phyloP scores from a whole-genome alignment of 192 early-diverging fungal genomes.

The Backusella sp. region DNA sequence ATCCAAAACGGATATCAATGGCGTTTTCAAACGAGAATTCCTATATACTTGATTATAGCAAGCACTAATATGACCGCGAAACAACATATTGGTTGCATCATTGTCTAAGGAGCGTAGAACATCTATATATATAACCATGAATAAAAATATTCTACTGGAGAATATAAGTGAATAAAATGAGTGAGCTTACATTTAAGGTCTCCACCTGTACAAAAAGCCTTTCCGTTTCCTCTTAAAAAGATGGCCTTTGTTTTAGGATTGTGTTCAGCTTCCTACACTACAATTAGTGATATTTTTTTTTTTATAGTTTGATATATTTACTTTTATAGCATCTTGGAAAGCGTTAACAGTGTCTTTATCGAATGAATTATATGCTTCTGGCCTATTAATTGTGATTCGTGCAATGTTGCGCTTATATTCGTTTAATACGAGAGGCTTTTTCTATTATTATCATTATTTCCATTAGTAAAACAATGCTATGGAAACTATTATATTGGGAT shows the following conservation, averaged over 20 bases:
- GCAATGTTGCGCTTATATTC: neutral
- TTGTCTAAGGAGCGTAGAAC: neutral
- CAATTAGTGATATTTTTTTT: neutral
- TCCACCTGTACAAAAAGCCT: conserved; percentile 89
- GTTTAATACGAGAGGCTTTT: neutral
- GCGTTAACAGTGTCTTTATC: neutral
- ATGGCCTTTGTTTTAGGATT: conserved; percentile 62
- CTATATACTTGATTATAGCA: conserved; percentile 92
- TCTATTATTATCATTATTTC: neutral
- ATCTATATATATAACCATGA: neutral
- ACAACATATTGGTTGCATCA: neutral
- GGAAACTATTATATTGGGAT: neutral
- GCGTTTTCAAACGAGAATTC: conserved; percentile 83
- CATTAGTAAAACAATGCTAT: neutral
- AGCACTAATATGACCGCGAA: conserved; percentile 14
- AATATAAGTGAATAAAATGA: neutral
- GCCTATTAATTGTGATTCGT: neutral
- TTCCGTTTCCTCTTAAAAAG: conserved; percentile 71
- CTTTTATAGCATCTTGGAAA: neutral
- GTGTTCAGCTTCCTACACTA: neutral
- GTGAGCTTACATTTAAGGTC: conserved; percentile 58
- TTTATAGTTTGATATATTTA: neutral
- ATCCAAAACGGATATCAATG: conserved; percentile 85
- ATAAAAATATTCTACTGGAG: neutral
- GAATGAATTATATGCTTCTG: neutral